Evolutionary conservation across 2,329 filamentous ascomycete species (phyloP).

Genomic region (Podosphaera xanthii): DNA sequence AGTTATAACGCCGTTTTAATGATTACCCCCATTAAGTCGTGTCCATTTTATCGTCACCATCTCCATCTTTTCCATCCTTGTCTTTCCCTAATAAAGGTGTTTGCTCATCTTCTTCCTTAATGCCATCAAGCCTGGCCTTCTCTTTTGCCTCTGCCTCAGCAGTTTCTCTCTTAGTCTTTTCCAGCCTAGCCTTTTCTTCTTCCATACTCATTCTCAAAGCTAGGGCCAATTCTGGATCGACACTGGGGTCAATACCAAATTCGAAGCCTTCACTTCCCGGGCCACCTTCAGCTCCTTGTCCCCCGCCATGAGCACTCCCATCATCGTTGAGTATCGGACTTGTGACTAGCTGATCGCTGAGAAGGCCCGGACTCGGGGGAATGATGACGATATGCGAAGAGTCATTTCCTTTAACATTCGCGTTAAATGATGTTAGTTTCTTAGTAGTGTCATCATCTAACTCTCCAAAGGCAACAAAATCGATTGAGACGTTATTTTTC

Average conservation of each 20-base stretch:
- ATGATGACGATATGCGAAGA: constrained; percentile 82
- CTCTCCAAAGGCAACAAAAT: constrained; percentile 89
- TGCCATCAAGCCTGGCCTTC: constrained; percentile 59
- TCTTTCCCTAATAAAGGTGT: constrained; percentile 39
- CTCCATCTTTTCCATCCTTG: constrained; percentile 31
- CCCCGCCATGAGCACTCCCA: constrained; percentile 34
- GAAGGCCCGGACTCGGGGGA: constrained; percentile 70
- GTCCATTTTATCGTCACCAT: constrained; percentile 66
- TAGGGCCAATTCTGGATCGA: constrained; percentile 83
- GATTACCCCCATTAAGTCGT: constrained; percentile 29
- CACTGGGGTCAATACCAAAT: constrained; percentile 73
- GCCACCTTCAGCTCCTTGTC: constrained; percentile 25
- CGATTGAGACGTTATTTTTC: constrained; percentile 84
- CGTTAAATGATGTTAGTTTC: constrained; percentile 85
- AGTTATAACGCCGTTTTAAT: constrained; percentile 14
- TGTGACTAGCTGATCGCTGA: constrained; percentile 76
- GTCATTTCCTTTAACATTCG: constrained; percentile 74
- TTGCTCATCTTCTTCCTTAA: constrained; percentile 37
- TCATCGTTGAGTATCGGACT: constrained; percentile 81
- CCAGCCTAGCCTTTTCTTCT: constrained; percentile 84
- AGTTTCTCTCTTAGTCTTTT: constrained; percentile 53
- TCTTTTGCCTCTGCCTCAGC: constrained; percentile 54
- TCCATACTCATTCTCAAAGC: constrained; percentile 95
- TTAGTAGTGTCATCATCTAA: constrained; percentile 74
- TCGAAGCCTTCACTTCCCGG: constrained; percentile 44